Evolutionary conservation across 768 basidiomycete species (phyloP).

Genomic region (Suillus alpinus): DNA sequence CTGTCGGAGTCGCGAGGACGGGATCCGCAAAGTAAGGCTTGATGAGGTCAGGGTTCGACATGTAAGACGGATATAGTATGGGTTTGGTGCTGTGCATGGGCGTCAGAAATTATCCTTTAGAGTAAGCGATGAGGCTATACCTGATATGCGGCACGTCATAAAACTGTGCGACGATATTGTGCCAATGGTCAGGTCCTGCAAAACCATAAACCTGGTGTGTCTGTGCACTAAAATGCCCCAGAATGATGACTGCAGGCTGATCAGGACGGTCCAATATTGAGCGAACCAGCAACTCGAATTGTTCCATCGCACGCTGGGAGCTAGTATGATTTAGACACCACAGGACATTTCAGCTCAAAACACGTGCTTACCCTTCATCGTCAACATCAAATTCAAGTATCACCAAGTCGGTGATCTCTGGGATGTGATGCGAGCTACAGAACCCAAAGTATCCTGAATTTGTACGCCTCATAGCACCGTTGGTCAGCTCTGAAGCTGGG

Average conservation of each 20-base stretch:
- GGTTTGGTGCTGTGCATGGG: constrained; percentile 62
- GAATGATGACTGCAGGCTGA: constrained; percentile 85
- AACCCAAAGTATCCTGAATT: constrained; percentile 94
- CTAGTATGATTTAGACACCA: constrained; percentile 34
- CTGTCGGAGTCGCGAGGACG: constrained; percentile 72
- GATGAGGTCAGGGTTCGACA: constrained; percentile 64
- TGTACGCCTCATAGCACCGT: constrained; percentile 91
- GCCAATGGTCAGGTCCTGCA: constrained; percentile 87
- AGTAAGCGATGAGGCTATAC: constrained; percentile 29
- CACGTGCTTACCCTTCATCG: constrained; percentile 69
- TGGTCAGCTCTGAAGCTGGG: constrained; percentile 95
- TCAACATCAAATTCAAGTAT: constrained; percentile 94
- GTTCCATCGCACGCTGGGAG: constrained; percentile 66
- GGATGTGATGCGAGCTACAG: constrained; percentile 90
- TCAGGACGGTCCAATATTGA: constrained; percentile 89
- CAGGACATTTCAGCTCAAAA: not conserved
- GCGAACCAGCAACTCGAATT: constrained; percentile 91
- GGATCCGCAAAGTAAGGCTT: constrained; percentile 78
- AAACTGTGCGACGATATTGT: constrained; percentile 89
- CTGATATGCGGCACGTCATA: constrained; percentile 95
- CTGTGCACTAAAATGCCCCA: constrained; percentile 96
- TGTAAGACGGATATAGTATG: constrained; percentile 77
- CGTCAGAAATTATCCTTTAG: constrained; percentile 1
- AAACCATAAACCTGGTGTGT: constrained; percentile 76
- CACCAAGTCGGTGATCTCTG: constrained; percentile 90